Evolutionary conservation across 257 asterid species (phyloP).

Genomic region (Verbena officinalis): DNA sequence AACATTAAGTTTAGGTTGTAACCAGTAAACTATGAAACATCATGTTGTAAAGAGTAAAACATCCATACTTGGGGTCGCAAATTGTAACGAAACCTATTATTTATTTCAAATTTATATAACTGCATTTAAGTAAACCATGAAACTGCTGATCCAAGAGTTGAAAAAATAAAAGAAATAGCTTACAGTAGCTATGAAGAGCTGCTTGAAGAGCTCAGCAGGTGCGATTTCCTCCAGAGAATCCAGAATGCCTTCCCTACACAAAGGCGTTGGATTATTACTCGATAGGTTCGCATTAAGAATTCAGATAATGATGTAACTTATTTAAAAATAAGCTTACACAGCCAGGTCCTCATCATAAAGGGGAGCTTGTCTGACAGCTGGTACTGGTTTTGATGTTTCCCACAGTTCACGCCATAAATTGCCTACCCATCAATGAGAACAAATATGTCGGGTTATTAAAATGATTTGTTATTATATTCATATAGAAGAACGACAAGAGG

Average conservation of each 20-base stretch:
- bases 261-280: slow-evolving; percentile 23
- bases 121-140: slow-evolving; percentile 7
- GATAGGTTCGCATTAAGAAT: slow-evolving; percentile 12
- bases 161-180: slow-evolving; percentile 38
- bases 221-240: slow-evolving; percentile 65
- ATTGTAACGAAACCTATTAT: too few species aligned
- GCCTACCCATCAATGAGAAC: slow-evolving; percentile 51
- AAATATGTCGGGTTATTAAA: slow-evolving; percentile 19
- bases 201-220: slow-evolving; percentile 86
- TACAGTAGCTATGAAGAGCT: slow-evolving; percentile 81
- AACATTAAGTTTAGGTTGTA: too few species aligned
- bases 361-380: slow-evolving; percentile 89
- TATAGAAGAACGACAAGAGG: not conserved
- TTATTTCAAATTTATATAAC: not conserved
- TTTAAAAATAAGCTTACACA: slow-evolving; percentile 68
- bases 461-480: not conserved
- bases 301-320: not conserved
- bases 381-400: slow-evolving; percentile 95
- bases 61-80: too few species aligned
- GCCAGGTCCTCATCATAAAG: slow-evolving; percentile 97
- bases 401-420: slow-evolving; percentile 98
- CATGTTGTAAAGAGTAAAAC: too few species aligned
- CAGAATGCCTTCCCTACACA: slow-evolving; percentile 84
- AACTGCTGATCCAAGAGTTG: not conserved
- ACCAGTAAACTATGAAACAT: too few species aligned